These are phyloP conservation scores for Isochrysis galbana DNA, from an alignment of 78 protist genomes.

Conservation along the genomic window DNA sequence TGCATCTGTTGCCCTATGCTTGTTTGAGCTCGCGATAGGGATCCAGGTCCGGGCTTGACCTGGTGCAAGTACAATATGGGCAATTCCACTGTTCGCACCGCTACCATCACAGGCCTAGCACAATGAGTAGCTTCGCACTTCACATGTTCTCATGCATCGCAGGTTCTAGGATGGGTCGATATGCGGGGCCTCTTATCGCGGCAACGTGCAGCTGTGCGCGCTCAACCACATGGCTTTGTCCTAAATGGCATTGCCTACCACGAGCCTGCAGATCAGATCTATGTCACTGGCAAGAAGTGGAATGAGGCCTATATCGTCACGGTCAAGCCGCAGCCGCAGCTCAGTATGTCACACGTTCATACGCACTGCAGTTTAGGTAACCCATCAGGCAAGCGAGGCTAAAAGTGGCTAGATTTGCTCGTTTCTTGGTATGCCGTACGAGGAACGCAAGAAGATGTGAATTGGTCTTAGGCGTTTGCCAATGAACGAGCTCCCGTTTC, in stretches of 20 bases:
- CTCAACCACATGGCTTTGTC: neutral
- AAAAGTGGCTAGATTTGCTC: too few species aligned
- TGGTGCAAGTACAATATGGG: too few species aligned
- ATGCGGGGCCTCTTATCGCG: neutral
- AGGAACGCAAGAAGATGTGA: too few species aligned
- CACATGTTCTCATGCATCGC: neutral
- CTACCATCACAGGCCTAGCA: too few species aligned
- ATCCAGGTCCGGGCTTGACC: too few species aligned
- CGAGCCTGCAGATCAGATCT: neutral
- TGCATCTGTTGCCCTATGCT: too few species aligned
- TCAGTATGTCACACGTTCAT: neutral
- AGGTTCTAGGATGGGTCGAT: neutral
- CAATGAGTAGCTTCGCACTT: too few species aligned
- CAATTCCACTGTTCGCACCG: too few species aligned
- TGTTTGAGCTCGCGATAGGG: too few species aligned
- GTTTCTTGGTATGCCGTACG: too few species aligned
- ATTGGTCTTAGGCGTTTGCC: too few species aligned
- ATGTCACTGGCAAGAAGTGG: constrained; percentile 17
- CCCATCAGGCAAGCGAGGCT: neutral
- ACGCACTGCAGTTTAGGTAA: neutral
- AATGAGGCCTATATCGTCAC: neutral
- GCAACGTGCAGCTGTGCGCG: neutral
- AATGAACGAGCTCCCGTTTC: too few species aligned
- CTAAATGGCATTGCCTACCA: constrained; percentile 11
- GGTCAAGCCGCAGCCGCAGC: neutral